A percentile compares a stretch with the other conserved stretches of the same genome.
Evolutionary conservation across 441 rosid species (phyloP).

Genomic region (Raphanus hybrid): DNA sequence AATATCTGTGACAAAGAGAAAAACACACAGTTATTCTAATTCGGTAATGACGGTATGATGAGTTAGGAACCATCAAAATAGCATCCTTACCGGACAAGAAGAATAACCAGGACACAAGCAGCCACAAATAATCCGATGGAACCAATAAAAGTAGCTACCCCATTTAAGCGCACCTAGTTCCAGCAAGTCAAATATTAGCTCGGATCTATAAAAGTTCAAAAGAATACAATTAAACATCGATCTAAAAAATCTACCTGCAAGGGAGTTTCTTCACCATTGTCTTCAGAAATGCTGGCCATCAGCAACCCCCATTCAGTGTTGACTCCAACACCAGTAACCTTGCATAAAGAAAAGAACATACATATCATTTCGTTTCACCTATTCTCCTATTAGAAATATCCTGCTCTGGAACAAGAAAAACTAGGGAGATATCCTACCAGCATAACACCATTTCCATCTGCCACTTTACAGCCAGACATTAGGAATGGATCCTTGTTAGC

Average conservation of each 20-base stretch:
- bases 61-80: slow-evolving; percentile 5
- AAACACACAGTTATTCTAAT: neutral
- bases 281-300: slow-evolving; percentile 97
- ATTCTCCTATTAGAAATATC: slow-evolving; percentile 15
- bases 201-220: neutral
- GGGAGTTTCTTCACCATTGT: slow-evolving; percentile 98
- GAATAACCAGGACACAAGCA: slow-evolving; percentile 74
- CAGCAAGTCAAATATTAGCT: slow-evolving; percentile 24
- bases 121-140: slow-evolving; percentile 88
- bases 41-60: neutral
- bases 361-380: neutral
- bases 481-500: slow-evolving; percentile 73
- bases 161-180: slow-evolving; percentile 86
- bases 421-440: slow-evolving; percentile 57
- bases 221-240: slow-evolving; percentile 4
- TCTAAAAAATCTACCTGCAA: slow-evolving; percentile 66
- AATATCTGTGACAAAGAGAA: slow-evolving; percentile 53
- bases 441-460: slow-evolving; percentile 95
- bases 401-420: neutral
- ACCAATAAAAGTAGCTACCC: slow-evolving; percentile 96
- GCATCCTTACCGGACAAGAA: slow-evolving; percentile 66
- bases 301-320: slow-evolving; percentile 99
- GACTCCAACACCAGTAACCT: slow-evolving; percentile 65
- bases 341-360: neutral
- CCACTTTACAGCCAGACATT: slow-evolving; percentile 99